Evolutionary conservation across 192 early-diverging fungal species (phyloP).

Genomic region (Radiomyces spectabilis): DNA sequence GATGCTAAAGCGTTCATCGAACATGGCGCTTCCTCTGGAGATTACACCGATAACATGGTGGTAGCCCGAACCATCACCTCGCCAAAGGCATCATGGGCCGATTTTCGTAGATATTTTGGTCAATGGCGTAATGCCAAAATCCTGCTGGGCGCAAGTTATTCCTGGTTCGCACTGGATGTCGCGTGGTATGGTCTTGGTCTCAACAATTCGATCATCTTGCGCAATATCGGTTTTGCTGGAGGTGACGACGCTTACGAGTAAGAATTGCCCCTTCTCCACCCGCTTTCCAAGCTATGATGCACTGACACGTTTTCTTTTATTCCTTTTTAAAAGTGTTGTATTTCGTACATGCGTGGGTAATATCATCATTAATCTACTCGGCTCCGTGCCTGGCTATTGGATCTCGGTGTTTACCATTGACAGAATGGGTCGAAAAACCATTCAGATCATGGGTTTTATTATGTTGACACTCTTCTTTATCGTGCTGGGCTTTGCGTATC

Average conservation of each 20-base stretch:
- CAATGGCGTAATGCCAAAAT: conserved; percentile 76
- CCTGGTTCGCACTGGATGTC: conserved; percentile 74
- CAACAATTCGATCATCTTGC: conserved; percentile 68
- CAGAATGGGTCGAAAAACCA: conserved; percentile 81
- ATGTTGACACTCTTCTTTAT: conserved; percentile 70
- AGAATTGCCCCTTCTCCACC: not conserved
- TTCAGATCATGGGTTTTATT: conserved; percentile 87
- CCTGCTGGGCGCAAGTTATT: conserved; percentile 65
- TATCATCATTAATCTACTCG: conserved; percentile 82
- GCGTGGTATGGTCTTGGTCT: conserved; percentile 81
- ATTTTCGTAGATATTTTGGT: conserved; percentile 65
- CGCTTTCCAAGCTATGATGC: not conserved
- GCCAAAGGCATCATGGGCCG: conserved; percentile 36
- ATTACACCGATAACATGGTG: conserved; percentile 31
- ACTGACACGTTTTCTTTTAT: not conserved
- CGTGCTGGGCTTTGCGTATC: conserved; percentile 64
- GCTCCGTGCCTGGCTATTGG: conserved; percentile 94
- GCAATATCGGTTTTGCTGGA: conserved; percentile 59
- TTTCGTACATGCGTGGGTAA: conserved; percentile 75
- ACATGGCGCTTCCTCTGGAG: conserved; percentile 33
- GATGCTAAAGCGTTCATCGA: conserved; percentile 37
- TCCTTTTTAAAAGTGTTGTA: conserved; percentile 48
- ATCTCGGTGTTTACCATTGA: conserved; percentile 88
- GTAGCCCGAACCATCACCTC: conserved; percentile 12
- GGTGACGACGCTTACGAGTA: conserved; percentile 25